A percentile compares a stretch with the other conserved stretches of the same genome.
phyloP scores from a whole-genome alignment of 208 protist genomes.

The Crithidia bombi region DNA sequence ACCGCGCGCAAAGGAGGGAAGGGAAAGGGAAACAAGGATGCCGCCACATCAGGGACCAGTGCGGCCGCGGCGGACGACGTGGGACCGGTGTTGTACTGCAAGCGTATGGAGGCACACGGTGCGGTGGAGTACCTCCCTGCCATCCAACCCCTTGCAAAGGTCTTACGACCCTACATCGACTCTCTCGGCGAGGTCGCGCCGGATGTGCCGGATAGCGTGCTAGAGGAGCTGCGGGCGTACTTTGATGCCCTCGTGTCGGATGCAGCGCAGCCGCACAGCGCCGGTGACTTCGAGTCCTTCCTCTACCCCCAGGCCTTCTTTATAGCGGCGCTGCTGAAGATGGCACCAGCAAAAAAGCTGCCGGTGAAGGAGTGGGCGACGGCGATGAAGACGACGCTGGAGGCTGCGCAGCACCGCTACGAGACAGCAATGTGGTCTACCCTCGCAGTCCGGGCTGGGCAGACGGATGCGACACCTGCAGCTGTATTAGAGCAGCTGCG shows the following conservation, averaged over 20 bases:
- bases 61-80: background rate
- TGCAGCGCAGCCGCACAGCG: constrained; percentile 20
- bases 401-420: constrained; percentile 38
- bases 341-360: constrained; percentile 38
- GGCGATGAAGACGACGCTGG: constrained; percentile 41
- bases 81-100: constrained; percentile 28
- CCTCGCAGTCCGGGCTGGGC: constrained; percentile 9
- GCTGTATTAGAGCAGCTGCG: constrained; percentile 16
- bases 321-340: constrained; percentile 60
- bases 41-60: too few relatives aligned
- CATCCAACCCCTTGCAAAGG: constrained; percentile 39
- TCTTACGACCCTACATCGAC: constrained; percentile 42
- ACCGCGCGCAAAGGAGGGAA: constrained; percentile 40
- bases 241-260: constrained; percentile 36
- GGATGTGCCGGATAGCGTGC: constrained; percentile 17
- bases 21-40: constrained; percentile 20
- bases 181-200: constrained; percentile 30
- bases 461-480: background rate
- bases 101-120: constrained; percentile 9
- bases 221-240: constrained; percentile 26
- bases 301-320: constrained; percentile 74
- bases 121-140: constrained; percentile 46
- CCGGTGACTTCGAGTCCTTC: constrained; percentile 49
- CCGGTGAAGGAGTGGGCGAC: constrained; percentile 61
- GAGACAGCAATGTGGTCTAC: constrained; percentile 35